Evolutionary conservation across 148 eudicot genomes (phyloP), one percentile per base, ranked within the genome.

Genomic region (Vaccinium myrtillus): DNA sequence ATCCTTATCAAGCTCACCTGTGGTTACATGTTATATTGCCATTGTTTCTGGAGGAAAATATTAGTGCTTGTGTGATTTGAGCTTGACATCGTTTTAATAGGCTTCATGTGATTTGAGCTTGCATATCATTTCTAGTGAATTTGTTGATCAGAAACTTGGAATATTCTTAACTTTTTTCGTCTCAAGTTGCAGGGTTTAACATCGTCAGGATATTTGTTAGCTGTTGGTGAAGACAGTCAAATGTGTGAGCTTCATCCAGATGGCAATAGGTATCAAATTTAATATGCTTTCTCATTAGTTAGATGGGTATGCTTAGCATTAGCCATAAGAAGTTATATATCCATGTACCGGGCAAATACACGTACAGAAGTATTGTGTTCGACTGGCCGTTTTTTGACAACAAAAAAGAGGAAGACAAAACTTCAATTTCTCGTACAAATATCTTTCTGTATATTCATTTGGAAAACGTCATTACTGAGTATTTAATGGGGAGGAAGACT

Each of bases 171-270:
- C 12, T 63, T 63, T 77, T 23, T 12, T 78, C 6, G 10, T 78
- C 16, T 54, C 13, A 12, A 49, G 51, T 39, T 82, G 63, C 90
- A 95, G 98, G 98, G 98, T 76, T 86, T 95, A 89, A 95, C 98
- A 13, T 84, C 93, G 43, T 87, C 93, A 1, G 98, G 98, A 77
- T 95, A 93, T 85, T 86, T 95, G 87, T 63, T 87, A 88, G 98
- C 93, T 67, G 58, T 89, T 81, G 82, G 92, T 85, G 95, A 92
- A 75, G 93, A 91, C 80, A 91, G 94, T 87, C 94, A 93, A 88
- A 86, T 88, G 89, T 95, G 91, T 77, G 97, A 95, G 91, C 95
- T 95, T 86, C 97, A 95, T 89, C 98, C 98, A 82, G 98, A 95
- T 90, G 98, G 98, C 86, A 95, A 95, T 86, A 93, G 98, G 97